Base-by-base conservation (phyloP, 768 basidiomycete genomes). In the Boletus edulis region DNA sequence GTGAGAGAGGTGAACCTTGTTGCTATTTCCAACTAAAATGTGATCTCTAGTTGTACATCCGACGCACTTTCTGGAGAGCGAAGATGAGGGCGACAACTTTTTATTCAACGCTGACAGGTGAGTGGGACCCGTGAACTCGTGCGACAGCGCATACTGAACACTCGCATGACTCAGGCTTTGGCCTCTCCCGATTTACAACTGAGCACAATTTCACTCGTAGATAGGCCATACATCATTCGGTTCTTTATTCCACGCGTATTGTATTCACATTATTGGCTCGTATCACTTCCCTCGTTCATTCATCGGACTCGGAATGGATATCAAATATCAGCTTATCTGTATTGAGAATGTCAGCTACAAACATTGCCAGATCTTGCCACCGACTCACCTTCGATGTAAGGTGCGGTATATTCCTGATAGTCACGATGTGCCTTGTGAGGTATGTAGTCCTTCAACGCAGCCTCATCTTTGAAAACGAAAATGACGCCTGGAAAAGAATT, bases 61-160 rank as follows among this genome's bases (percentile, higher is more conserved):
- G 3, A 89, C 78, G 15, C 83, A 85, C 12, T 98, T 98, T 75
- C 66, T 98, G 56, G 95, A 98, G 71, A 89, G 84, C n/a, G 95
- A 98, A 72, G 93, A 96, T 66, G 78, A 84, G 1, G 86, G 89
- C 7, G 88, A 95, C 60, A 98, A 98, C 69, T 96, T 97, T 76
- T 73, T 97, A 56, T 96, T 96, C 74, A 91, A 90, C 65, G 83
- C 91, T 29, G 94, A 96, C 66, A 79, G 81, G 89, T 87, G 58
- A 55, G 79, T 67, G 11, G 31, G 11, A 12, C 43, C 40, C 32
- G 41, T 35, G 35, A 15, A 15, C 34, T 45, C 18, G 3, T 42
- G 38, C 14, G 40, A 24, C 29, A 22, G 7, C 52, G 15, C 43
- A n/a, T 51, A 20, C 42, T 68, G n/a, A 62, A 41, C 18, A 44